Evolutionary conservation across 2,329 filamentous ascomycete genomes (phyloP), one percentile per base, ranked within the genome.

Genomic region (Sporothrix variecibatus): DNA sequence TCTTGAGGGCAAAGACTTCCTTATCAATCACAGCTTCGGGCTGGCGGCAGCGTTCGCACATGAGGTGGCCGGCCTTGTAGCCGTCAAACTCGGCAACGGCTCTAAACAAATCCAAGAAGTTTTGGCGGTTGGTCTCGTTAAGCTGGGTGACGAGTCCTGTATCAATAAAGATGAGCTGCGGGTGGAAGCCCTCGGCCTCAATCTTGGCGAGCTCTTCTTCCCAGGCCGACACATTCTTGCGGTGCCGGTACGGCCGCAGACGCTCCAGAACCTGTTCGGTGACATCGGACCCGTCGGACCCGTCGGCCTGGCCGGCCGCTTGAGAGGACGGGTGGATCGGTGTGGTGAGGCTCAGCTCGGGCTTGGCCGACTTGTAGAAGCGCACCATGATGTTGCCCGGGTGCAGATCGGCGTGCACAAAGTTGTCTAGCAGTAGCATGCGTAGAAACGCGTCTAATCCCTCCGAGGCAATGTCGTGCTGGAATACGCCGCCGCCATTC

Each of bases 381-480:
- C 97, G 94, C 65, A 99, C 95, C 95, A 99, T 98, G 83, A 99
- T 98, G 81, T 99, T 99, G 34, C 96, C 96, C 0, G 96, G 96
- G 81, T 99, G 96, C 40, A 99, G 85, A 81, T 99, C 96, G 5
- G 96, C 95, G 80, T 99, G 96, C 34, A 98, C 92, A 81, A 99
- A 99, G 81, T 99, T 99, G 82, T 99, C 96, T 53, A 99, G 92
- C 15, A 99, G 87, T 20, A 99, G 85, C 96, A 99, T 99, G 79
- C 95, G 94, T 69, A 99, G 84, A 82, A 99, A 99, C 2, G 95
- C 95, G 81, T 99, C 95, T 0, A 99, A 88, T 0, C 96, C 96
- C 84, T 98, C 95, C 74, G 97, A 92, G 3, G 96, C 95, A 76
- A 99, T 97, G 77, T 98, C 95, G 78, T 94, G 90, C 80, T 98